Evolutionary conservation across 1,284 basidiomycete genomes (phyloP).

Genomic region (Trametes versicolor): DNA sequence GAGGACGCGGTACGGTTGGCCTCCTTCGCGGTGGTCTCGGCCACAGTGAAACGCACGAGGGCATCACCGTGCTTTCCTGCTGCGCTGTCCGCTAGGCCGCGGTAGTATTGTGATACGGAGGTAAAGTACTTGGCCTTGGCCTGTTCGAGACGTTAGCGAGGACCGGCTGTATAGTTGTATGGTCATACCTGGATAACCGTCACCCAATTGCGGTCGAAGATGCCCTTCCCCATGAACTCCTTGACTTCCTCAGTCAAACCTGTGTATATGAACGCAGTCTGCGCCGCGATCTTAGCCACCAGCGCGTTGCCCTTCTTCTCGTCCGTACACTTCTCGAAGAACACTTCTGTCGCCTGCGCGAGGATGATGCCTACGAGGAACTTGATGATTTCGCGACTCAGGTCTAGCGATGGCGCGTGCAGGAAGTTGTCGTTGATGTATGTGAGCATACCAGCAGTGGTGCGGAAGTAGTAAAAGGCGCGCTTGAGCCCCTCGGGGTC

Average conservation of each 20-base stretch:
- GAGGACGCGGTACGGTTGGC: constrained; percentile 75
- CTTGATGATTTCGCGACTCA: constrained; percentile 94
- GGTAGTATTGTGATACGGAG: constrained; percentile 90
- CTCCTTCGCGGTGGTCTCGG: constrained; percentile 89
- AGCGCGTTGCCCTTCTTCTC: constrained; percentile 89
- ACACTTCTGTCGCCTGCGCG: constrained; percentile 96
- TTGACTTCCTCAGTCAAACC: constrained; percentile 89
- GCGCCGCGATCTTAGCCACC: constrained; percentile 87
- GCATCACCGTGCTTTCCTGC: constrained; percentile 88
- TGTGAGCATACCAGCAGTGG: constrained; percentile 96
- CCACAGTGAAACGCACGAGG: constrained; percentile 83
- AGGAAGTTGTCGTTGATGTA: constrained; percentile 99
- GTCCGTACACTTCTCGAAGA: constrained; percentile 93
- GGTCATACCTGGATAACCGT: constrained; percentile 78
- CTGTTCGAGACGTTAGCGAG: constrained; percentile 48
- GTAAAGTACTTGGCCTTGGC: constrained; percentile 92
- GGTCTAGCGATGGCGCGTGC: constrained; percentile 97
- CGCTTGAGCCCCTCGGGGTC: constrained; percentile 96
- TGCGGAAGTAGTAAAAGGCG: constrained; percentile 91
- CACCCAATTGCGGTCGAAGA: constrained; percentile 97
- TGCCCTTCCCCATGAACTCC: constrained; percentile 95
- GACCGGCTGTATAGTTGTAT: neutral
- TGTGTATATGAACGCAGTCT: constrained; percentile 85
- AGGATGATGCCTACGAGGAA: constrained; percentile 88
- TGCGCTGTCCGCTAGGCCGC: constrained; percentile 81